A percentile compares a stretch with the other conserved stretches of the same genome.
phyloP scores from a whole-genome alignment of 441 rosid genomes.

The Gossypium lobatum region DNA sequence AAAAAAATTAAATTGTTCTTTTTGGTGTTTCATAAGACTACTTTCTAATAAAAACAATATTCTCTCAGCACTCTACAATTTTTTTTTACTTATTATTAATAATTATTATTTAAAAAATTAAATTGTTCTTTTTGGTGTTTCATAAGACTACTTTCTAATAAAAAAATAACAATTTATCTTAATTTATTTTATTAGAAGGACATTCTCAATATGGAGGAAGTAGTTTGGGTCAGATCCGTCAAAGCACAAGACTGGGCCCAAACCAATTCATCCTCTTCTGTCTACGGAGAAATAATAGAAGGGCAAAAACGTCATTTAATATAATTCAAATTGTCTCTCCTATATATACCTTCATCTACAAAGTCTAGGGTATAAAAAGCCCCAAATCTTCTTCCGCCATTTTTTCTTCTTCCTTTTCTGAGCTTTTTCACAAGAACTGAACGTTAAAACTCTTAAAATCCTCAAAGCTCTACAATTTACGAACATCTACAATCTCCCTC shows the following conservation, averaged over 20 bases:
- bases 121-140: no score
- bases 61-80: no score
- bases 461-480: background rate
- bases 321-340: slow-evolving; percentile 25
- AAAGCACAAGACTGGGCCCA: background rate
- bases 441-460: slow-evolving; percentile 25
- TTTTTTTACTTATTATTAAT: no score
- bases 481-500: slow-evolving; percentile 9
- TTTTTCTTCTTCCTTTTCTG: background rate
- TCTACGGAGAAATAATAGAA: background rate
- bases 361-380: slow-evolving; percentile 80
- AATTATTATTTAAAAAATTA: no score
- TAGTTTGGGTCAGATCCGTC: background rate
- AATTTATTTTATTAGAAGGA: background rate
- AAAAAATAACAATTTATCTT: background rate
- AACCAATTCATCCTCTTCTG: background rate
- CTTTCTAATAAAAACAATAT: no score
- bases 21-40: no score
- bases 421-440: slow-evolving; percentile 6
- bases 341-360: slow-evolving; percentile 66
- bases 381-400: background rate
- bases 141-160: background rate
- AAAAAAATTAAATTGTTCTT: no score
- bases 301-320: slow-evolving; percentile 29
- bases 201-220: background rate